Conservation (phyloP, 2,329 filamentous ascomycete genomes). For the Xylaria sp. region DNA sequence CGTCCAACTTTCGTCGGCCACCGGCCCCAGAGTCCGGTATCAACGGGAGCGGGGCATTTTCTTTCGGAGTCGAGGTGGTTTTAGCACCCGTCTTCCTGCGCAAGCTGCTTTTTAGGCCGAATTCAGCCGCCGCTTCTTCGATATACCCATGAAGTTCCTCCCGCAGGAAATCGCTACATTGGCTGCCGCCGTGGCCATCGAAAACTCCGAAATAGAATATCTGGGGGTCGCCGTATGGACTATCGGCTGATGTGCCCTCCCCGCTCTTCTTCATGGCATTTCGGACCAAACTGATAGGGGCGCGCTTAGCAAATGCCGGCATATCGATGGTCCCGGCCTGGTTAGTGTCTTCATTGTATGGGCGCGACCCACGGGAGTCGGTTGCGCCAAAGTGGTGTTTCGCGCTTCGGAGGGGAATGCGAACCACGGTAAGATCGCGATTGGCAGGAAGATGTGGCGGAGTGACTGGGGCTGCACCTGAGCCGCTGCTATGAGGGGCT, state of each 20-base stretch:
- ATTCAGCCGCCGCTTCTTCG: slow-evolving; percentile 80
- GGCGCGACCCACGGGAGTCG: slow-evolving; percentile 81
- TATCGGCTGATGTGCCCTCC: slow-evolving; percentile 77
- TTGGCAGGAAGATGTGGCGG: slow-evolving; percentile 68
- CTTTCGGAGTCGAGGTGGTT: slow-evolving; percentile 24
- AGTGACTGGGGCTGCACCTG: slow-evolving; percentile 67
- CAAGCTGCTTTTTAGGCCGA: slow-evolving; percentile 82
- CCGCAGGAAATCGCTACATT: slow-evolving; percentile 87
- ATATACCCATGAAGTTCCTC: slow-evolving; percentile 90
- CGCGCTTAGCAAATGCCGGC: slow-evolving; percentile 88
- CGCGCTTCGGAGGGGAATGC: slow-evolving; percentile 90
- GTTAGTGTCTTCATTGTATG: slow-evolving; percentile 93
- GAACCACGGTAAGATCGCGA: slow-evolving; percentile 90
- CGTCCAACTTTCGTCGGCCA: slow-evolving; percentile 53
- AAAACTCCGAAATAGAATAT: slow-evolving; percentile 98
- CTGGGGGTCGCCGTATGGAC: slow-evolving; percentile 87
- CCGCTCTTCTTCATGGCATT: slow-evolving; percentile 60
- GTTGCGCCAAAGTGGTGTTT: slow-evolving; percentile 95
- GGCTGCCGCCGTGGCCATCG: slow-evolving; percentile 90
- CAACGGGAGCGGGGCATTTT: slow-evolving; percentile 28
- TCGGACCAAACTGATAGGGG: slow-evolving; percentile 71
- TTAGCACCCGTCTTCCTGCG: slow-evolving; percentile 53
- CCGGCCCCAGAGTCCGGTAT: slow-evolving; percentile 45
- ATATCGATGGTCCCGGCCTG: slow-evolving; percentile 95
- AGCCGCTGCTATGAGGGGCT: slow-evolving; percentile 74